Conservation (phyloP, 2,329 filamentous ascomycete species). For the Aspergillus proliferans region DNA sequence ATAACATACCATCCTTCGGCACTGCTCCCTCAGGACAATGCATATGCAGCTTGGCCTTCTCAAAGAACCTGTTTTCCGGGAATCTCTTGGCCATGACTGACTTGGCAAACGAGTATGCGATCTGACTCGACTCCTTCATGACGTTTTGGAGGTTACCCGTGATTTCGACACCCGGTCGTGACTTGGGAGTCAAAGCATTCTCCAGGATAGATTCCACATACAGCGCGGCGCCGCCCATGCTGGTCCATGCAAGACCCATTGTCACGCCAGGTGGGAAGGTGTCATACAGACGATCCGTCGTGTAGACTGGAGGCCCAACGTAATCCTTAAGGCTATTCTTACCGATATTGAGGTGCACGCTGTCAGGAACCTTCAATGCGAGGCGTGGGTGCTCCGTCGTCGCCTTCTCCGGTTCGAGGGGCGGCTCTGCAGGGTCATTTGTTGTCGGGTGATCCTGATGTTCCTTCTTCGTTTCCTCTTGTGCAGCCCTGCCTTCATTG, state of each 20-base stretch:
- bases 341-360: conserved; percentile 76
- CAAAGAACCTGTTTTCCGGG: conserved; percentile 89
- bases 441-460: conserved; percentile 56
- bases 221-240: conserved; percentile 90
- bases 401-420: conserved; percentile 37
- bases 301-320: conserved; percentile 92
- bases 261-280: conserved; percentile 87
- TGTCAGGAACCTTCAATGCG: conserved; percentile 75
- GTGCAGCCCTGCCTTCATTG: conserved; percentile 73
- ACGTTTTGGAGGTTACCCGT: conserved; percentile 93
- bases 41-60: conserved; percentile 88
- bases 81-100: conserved; percentile 77
- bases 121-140: conserved; percentile 95
- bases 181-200: conserved; percentile 65
- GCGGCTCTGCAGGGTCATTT: conserved; percentile 48
- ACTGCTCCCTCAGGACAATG: conserved; percentile 96
- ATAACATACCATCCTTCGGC: conserved; percentile 68
- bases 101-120: conserved; percentile 95
- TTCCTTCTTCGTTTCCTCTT: conserved; percentile 49
- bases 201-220: conserved; percentile 97
- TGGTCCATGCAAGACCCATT: conserved; percentile 97
- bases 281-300: conserved; percentile 90
- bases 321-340: conserved; percentile 94
- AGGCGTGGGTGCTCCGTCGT: conserved; percentile 59
- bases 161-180: conserved; percentile 74